phyloP scores from a whole-genome alignment of 2,329 filamentous ascomycete species.

The Phialophora verrucosa region DNA sequence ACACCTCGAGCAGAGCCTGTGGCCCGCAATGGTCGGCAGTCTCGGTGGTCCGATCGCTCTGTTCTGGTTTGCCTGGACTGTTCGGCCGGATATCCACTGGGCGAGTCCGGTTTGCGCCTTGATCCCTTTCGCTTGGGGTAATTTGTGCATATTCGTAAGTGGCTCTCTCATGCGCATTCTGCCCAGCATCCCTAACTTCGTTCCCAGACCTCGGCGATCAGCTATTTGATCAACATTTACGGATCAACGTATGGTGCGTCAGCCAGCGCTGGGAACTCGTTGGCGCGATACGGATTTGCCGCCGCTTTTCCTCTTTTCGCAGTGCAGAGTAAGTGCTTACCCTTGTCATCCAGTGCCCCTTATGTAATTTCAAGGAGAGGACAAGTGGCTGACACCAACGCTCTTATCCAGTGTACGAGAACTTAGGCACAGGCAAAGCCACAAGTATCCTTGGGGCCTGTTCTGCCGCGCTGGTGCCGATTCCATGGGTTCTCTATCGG shows the following conservation, averaged over 20 bases:
- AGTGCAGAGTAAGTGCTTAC: constrained; percentile 29
- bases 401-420: constrained; percentile 4
- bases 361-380: too few species aligned
- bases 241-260: constrained; percentile 38
- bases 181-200: not conserved
- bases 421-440: constrained; percentile 10
- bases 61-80: constrained; percentile 47
- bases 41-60: constrained; percentile 22
- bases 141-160: constrained; percentile 52
- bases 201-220: constrained; percentile 50
- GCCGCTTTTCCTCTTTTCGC: constrained; percentile 46
- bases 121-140: constrained; percentile 39
- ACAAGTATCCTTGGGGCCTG: constrained; percentile 14
- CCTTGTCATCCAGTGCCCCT: not conserved
- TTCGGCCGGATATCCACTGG: constrained; percentile 49
- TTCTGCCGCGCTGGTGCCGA: constrained; percentile 10
- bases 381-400: not conserved
- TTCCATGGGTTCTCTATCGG: constrained; percentile 10
- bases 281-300: constrained; percentile 43
- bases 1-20: constrained; percentile 44
- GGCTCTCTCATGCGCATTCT: not conserved
- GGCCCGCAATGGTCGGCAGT: constrained; percentile 46
- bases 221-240: constrained; percentile 42
- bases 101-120: constrained; percentile 40
- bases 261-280: constrained; percentile 43